Percentiles rank a stretch among this genome's conserved stretches.
These are phyloP conservation scores for Clarireedia hainanense DNA, from an alignment of 2,329 filamentous ascomycete genomes.

Conservation along the genomic window DNA sequence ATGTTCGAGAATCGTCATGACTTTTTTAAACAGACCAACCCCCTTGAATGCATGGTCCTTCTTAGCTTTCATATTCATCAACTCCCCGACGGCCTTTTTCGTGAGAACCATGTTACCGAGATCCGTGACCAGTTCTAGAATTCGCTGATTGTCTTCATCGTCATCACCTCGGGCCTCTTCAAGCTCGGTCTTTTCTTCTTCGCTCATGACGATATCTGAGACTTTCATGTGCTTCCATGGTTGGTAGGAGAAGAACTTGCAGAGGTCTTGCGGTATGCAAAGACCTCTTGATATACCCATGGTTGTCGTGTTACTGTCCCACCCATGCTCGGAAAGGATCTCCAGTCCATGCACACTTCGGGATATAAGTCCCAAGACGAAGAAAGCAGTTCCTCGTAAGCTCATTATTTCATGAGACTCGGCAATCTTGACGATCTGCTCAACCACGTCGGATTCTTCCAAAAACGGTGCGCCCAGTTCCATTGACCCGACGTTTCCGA, in stretches of 20 bases:
- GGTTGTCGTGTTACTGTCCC: slow-evolving; percentile 83
- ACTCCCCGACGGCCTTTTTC: slow-evolving; percentile 75
- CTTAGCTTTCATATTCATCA: slow-evolving; percentile 70
- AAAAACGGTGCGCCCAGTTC: slow-evolving; percentile 92
- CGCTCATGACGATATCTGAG: slow-evolving; percentile 29
- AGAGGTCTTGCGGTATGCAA: slow-evolving; percentile 74
- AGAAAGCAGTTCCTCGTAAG: slow-evolving; percentile 90
- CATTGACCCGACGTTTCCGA: slow-evolving; percentile 97
- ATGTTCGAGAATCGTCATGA: slow-evolving; percentile 76
- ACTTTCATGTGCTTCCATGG: slow-evolving; percentile 42
- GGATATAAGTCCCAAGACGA: slow-evolving; percentile 87
- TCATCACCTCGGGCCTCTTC: slow-evolving; percentile 44
- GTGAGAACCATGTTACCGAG: slow-evolving; percentile 90
- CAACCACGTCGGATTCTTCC: slow-evolving; percentile 81
- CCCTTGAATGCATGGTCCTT: slow-evolving; percentile 70
- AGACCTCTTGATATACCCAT: slow-evolving; percentile 79
- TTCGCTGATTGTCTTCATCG: slow-evolving; percentile 59
- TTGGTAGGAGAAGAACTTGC: slow-evolving; percentile 66
- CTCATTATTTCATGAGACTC: slow-evolving; percentile 85
- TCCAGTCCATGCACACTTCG: slow-evolving; percentile 86
- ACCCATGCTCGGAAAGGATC: slow-evolving; percentile 81
- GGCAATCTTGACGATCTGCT: slow-evolving; percentile 80
- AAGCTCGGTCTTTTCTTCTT: slow-evolving; percentile 39
- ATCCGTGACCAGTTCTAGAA: slow-evolving; percentile 78
- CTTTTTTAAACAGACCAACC: slow-evolving; percentile 71